Conservation (phyloP, 371 early-diverging fungal species). For the Syncephalastrum contaminatum region DNA sequence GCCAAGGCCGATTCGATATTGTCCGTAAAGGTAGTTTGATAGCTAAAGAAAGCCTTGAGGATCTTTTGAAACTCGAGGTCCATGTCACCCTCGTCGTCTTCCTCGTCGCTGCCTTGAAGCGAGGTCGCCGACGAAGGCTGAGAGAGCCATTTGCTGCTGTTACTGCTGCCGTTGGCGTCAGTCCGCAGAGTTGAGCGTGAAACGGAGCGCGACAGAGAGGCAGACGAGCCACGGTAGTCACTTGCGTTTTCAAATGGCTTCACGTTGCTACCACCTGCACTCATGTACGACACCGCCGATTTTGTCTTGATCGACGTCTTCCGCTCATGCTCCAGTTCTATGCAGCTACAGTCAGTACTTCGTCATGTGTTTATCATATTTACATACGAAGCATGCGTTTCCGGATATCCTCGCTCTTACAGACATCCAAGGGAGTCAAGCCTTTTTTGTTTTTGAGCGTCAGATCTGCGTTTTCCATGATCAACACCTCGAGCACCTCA, state of each 20-base stretch:
- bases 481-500: conserved; percentile 53
- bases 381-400: conserved; percentile 19
- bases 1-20: conserved; percentile 53
- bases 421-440: conserved; percentile 51
- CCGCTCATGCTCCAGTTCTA: conserved; percentile 31
- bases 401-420: conserved; percentile 35
- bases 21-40: conserved; percentile 56
- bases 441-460: conserved; percentile 52
- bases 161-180: conserved; percentile 7
- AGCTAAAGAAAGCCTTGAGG: conserved; percentile 50
- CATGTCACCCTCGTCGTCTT: conserved; percentile 31
- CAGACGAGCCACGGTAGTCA: conserved; percentile 15
- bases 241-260: conserved; percentile 46
- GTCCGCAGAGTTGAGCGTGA: conserved; percentile 18
- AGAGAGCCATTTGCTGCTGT: conserved; percentile 13
- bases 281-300: conserved; percentile 21
- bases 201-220: conserved; percentile 16
- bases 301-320: conserved; percentile 18
- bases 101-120: conserved; percentile 9
- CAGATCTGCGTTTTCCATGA: conserved; percentile 48
- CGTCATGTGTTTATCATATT: neutral
- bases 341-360: neutral
- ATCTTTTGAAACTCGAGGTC: conserved; percentile 55
- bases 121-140: conserved; percentile 3
- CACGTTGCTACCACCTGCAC: conserved; percentile 20